Evolutionary conservation across 75 land plant genomes (phyloP).

Genomic region (Azolla pinnata): DNA sequence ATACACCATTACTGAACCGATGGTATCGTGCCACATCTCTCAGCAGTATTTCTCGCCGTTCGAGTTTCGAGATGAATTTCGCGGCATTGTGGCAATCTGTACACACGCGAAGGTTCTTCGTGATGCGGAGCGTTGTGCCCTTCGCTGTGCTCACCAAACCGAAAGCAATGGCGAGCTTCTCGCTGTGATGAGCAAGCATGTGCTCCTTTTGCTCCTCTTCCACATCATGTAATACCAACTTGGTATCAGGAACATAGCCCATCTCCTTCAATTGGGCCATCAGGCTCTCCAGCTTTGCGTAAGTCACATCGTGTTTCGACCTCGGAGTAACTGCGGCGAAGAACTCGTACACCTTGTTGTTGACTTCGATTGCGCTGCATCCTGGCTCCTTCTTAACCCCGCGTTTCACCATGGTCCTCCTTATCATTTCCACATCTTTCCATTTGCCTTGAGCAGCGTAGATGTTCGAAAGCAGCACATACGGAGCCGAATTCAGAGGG

Average conservation of each 20-base stretch:
- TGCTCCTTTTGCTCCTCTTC: constrained; percentile 8
- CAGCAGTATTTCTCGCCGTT: constrained; percentile 8
- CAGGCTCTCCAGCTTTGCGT: not conserved
- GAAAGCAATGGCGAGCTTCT: constrained; percentile 22
- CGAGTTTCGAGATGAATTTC: constrained; percentile 12
- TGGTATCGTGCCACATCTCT: constrained; percentile 16
- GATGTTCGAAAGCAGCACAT: constrained; percentile 13
- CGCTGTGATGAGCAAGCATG: constrained; percentile 11
- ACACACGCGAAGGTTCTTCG: constrained; percentile 10
- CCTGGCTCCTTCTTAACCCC: constrained; percentile 6
- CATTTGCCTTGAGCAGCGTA: constrained; percentile 19
- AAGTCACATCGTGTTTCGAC: not conserved
- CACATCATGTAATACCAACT: constrained; percentile 10
- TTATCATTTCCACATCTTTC: constrained; percentile 10
- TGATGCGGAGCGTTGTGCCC: constrained; percentile 10
- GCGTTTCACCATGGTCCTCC: constrained; percentile 6
- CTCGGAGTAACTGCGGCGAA: not conserved
- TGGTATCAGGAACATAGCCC: constrained; percentile 3
- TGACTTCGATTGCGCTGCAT: constrained; percentile 5
- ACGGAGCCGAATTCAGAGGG: not conserved
- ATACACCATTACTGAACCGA: constrained; percentile 15
- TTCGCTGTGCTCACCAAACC: constrained; percentile 14
- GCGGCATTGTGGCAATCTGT: constrained; percentile 13
- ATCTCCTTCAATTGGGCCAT: not conserved
- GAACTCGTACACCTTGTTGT: not conserved